Percentiles rank a stretch among this genome's conserved stretches.
Conservation (phyloP, 768 basidiomycete genomes). For the Trametes meyenii region DNA sequence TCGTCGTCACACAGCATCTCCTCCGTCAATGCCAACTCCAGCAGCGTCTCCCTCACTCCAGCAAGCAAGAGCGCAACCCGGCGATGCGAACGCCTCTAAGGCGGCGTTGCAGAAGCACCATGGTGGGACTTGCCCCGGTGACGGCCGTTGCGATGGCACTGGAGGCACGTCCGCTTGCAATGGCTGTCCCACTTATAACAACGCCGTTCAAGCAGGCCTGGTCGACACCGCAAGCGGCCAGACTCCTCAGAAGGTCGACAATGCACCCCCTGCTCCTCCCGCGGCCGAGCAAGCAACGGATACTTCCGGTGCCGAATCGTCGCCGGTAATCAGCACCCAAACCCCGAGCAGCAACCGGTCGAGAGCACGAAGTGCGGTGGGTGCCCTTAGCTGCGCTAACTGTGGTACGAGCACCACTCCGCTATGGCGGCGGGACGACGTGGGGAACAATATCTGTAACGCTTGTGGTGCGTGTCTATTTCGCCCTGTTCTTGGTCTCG, state of each 20-base stretch:
- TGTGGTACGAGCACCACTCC: constrained; percentile 91
- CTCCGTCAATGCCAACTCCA: constrained; percentile 30
- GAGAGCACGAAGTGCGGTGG: constrained; percentile 47
- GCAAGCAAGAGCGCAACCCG: constrained; percentile 21
- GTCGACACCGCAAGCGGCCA: constrained; percentile 15
- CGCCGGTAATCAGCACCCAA: constrained; percentile 23
- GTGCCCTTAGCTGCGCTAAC: constrained; percentile 83
- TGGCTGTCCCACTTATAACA: constrained; percentile 98
- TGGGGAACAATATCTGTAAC: constrained; percentile 93
- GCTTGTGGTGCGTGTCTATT: constrained; percentile 78
- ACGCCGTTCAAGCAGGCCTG: constrained; percentile 44
- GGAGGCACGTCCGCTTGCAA: constrained; percentile 92
- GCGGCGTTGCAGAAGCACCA: constrained; percentile 21
- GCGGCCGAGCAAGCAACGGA: constrained; percentile 13
- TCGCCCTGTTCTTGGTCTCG: constrained; percentile 20
- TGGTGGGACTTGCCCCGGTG: constrained; percentile 91
- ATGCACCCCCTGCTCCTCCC: constrained; percentile 25
- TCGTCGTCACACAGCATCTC: constrained; percentile 25
- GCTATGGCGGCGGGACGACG: constrained; percentile 86
- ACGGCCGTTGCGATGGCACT: constrained; percentile 96
- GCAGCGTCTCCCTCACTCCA: constrained; percentile 27
- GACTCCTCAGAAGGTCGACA: constrained; percentile 41
- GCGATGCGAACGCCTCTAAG: constrained; percentile 1
- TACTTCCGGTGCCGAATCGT: constrained; percentile 19
- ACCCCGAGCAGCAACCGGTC: constrained; percentile 28